Percentiles rank a stretch among this genome's conserved stretches.
Conservation (phyloP, 768 basidiomycete species). For the Dendrothele bispora region DNA sequence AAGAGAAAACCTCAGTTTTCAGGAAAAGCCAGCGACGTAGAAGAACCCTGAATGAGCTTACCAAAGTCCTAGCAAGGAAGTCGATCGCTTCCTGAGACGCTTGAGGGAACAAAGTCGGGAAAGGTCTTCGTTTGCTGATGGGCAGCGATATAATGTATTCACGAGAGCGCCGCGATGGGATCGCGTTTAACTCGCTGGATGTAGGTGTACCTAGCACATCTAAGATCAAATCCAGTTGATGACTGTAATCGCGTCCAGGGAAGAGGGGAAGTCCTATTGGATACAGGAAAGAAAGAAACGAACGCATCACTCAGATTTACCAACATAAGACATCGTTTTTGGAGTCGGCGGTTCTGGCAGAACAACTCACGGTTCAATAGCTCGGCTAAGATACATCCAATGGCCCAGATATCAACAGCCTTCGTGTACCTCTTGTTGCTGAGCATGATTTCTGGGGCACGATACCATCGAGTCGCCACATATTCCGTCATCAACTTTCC, state of each 20-base stretch:
- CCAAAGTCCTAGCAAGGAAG: constrained; percentile 71
- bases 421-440: constrained; percentile 89
- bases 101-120: constrained; percentile 73
- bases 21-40: constrained; percentile 31
- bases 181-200: constrained; percentile 88
- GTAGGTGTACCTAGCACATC: constrained; percentile 83
- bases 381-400: constrained; percentile 79
- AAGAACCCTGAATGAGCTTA: constrained; percentile 23
- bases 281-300: too few species aligned
- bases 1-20: neutral
- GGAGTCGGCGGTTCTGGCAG: too few species aligned
- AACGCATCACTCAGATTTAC: too few species aligned
- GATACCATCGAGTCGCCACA: constrained; percentile 64
- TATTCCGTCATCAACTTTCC: constrained; percentile 77
- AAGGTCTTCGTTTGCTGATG: constrained; percentile 73
- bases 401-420: constrained; percentile 75
- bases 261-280: constrained; percentile 85
- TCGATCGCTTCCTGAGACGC: constrained; percentile 74
- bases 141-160: constrained; percentile 88
- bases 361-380: too few species aligned
- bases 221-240: constrained; percentile 85
- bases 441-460: constrained; percentile 77
- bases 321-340: too few species aligned
- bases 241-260: constrained; percentile 85
- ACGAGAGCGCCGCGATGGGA: constrained; percentile 79